Evolutionary conservation across 805 yeast genomes (phyloP).

Genomic region (Ogataea wickerhamii): DNA sequence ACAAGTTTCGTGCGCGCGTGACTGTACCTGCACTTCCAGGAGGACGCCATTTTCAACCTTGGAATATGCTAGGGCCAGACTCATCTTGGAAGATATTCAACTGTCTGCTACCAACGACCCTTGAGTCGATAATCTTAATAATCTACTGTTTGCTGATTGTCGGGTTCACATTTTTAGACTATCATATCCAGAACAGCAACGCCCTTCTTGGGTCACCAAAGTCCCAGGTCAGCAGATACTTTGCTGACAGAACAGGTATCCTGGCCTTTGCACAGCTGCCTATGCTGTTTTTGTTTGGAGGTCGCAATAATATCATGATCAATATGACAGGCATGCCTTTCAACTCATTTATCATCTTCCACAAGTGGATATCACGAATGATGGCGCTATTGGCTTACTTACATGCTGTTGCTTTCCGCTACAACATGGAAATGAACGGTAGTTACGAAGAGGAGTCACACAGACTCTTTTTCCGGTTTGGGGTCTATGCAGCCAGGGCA

Average conservation of each 20-base stretch:
- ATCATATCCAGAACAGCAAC: constrained; percentile 9
- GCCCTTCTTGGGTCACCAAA: constrained; percentile 16
- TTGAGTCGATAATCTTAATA: constrained; percentile 20
- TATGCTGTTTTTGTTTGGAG: constrained; percentile 49
- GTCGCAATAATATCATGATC: constrained; percentile 53
- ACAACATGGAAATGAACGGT: constrained; percentile 13
- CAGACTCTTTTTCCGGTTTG: constrained; percentile 15
- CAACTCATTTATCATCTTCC: constrained; percentile 40
- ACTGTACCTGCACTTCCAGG: constrained; percentile 21
- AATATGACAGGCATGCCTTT: constrained; percentile 51
- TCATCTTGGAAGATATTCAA: constrained; percentile 10
- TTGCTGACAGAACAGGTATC: constrained; percentile 59
- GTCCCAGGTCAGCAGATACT: constrained; percentile 33
- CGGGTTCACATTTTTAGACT: constrained; percentile 12
- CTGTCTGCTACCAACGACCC: constrained; percentile 27
- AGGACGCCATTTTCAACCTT: constrained; percentile 23
- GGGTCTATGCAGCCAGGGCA: constrained; percentile 33
- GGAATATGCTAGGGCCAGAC: constrained; percentile 15
- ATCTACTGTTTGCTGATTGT: constrained; percentile 14
- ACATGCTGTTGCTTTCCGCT: constrained; percentile 35
- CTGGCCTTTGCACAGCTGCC: constrained; percentile 44
- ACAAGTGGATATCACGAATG: constrained; percentile 41
- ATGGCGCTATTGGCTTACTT: constrained; percentile 27
- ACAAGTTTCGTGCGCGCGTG: constrained; percentile 17
- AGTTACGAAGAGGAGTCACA: constrained; percentile 6